A percentile compares a stretch with the other conserved stretches of the same genome.
Evolutionary conservation across 2,329 filamentous ascomycete species (phyloP).

Genomic region (Cladosporium colombiae): DNA sequence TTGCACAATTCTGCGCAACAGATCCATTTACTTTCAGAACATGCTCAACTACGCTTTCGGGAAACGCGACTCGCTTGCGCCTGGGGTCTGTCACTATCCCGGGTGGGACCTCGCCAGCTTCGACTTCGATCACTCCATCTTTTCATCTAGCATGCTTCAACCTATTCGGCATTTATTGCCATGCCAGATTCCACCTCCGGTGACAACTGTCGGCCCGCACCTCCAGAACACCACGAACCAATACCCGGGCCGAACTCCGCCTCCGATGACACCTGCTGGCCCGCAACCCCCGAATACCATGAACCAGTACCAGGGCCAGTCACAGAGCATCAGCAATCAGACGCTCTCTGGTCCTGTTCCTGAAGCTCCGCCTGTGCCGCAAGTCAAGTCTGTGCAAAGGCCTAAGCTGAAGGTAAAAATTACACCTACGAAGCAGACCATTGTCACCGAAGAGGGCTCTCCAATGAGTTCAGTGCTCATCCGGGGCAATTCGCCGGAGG

Average conservation of each 20-base stretch:
- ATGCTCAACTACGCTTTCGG: not conserved
- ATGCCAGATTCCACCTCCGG: not conserved
- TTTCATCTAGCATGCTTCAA: not conserved
- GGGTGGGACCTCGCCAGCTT: not conserved
- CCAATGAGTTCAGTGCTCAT: not conserved
- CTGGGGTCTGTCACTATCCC: not conserved
- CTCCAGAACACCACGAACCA: not conserved
- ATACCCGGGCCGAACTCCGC: not conserved
- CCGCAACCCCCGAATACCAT: not conserved
- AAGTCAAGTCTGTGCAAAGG: not conserved
- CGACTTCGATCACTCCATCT: constrained; percentile 4
- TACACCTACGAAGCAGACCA: not conserved
- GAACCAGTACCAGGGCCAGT: not conserved
- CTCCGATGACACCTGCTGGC: not conserved
- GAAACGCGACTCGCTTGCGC: not conserved
- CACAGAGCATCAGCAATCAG: not conserved
- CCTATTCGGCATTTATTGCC: not conserved
- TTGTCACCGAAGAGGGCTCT: not conserved
- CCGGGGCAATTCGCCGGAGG: constrained; percentile 2
- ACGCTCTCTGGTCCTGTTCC: not conserved
- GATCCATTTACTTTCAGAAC: not conserved
- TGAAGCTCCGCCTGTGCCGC: not conserved
- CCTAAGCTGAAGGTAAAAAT: not conserved
- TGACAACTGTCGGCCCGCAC: not conserved
- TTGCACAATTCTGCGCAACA: not conserved